These are phyloP conservation scores for Geotrichum reessii DNA, from an alignment of 1,139 yeast genomes.

Conservation along the genomic window DNA sequence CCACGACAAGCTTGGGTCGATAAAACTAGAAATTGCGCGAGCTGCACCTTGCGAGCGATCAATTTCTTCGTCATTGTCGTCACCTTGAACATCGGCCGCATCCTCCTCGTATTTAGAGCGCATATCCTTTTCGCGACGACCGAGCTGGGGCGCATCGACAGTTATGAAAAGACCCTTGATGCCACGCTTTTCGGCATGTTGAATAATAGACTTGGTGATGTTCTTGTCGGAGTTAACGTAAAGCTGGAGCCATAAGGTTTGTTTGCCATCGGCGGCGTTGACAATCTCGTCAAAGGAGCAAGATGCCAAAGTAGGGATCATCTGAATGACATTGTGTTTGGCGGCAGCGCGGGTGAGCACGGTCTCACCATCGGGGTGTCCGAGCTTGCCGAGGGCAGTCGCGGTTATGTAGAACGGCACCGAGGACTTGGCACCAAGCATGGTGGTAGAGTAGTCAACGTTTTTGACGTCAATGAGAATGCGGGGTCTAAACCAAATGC, in stretches of 20 bases:
- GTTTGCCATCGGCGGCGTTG: slow-evolving; percentile 43
- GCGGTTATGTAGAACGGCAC: slow-evolving; percentile 56
- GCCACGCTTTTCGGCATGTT: slow-evolving; percentile 70
- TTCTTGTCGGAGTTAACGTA: slow-evolving; percentile 73
- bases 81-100: slow-evolving; percentile 45
- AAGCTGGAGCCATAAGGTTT: slow-evolving; percentile 84
- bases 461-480: slow-evolving; percentile 67
- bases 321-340: slow-evolving; percentile 46
- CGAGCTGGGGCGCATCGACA: slow-evolving; percentile 91
- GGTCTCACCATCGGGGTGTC: slow-evolving; percentile 51
- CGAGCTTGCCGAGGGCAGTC: slow-evolving; percentile 52
- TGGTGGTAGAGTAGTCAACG: slow-evolving; percentile 48
- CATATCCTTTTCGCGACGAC: slow-evolving; percentile 74
- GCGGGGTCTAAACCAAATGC: slow-evolving; percentile 79
- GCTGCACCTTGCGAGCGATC: slow-evolving; percentile 83
- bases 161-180: slow-evolving; percentile 77
- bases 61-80: slow-evolving; percentile 42
- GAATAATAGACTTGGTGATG: slow-evolving; percentile 54
- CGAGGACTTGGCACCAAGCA: slow-evolving; percentile 45
- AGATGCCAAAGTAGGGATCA: slow-evolving; percentile 49
- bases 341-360: slow-evolving; percentile 48
- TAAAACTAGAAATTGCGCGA: slow-evolving; percentile 64
- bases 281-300: slow-evolving; percentile 53
- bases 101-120: slow-evolving; percentile 55
- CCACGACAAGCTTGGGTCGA: slow-evolving; percentile 76